Evolutionary conservation across 1,284 basidiomycete species (phyloP).

Genomic region (Naganishia albida): DNA sequence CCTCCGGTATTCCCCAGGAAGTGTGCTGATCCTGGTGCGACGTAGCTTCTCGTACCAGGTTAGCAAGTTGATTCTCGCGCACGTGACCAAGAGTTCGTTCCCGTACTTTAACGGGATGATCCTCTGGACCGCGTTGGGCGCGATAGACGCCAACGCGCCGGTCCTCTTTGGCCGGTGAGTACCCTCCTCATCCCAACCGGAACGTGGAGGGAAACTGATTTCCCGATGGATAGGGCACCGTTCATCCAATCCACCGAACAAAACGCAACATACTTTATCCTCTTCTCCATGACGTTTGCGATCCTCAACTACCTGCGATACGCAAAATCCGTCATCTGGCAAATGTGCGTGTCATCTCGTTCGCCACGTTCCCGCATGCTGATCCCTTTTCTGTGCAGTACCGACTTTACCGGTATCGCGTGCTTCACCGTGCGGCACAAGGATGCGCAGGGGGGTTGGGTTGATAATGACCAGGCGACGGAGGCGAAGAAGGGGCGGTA

Average conservation of each 20-base stretch:
- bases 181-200: constrained; percentile 21
- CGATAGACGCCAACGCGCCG: constrained; percentile 78
- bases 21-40: background rate
- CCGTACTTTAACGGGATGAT: constrained; percentile 86
- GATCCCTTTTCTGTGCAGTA: constrained; percentile 50
- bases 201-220: background rate
- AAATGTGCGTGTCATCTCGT: constrained; percentile 59
- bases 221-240: constrained; percentile 58
- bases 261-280: constrained; percentile 54
- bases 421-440: constrained; percentile 86
- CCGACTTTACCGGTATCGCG: constrained; percentile 80
- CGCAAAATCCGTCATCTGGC: constrained; percentile 74
- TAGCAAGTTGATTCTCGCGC: constrained; percentile 87
- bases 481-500: constrained; percentile 37
- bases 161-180: constrained; percentile 67
- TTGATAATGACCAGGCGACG: constrained; percentile 52
- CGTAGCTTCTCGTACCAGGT: constrained; percentile 64
- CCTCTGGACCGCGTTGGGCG: constrained; percentile 75
- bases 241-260: constrained; percentile 63
- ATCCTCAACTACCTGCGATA: constrained; percentile 75
- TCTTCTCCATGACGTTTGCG: constrained; percentile 64
- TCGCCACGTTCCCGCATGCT: background rate
- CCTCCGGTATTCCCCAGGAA: background rate
- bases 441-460: constrained; percentile 72
- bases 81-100: constrained; percentile 82